Percentiles rank a stretch among this genome's conserved stretches.
phyloP scores from a whole-genome alignment of 1,284 basidiomycete species.

The Testicularia cyperi region DNA sequence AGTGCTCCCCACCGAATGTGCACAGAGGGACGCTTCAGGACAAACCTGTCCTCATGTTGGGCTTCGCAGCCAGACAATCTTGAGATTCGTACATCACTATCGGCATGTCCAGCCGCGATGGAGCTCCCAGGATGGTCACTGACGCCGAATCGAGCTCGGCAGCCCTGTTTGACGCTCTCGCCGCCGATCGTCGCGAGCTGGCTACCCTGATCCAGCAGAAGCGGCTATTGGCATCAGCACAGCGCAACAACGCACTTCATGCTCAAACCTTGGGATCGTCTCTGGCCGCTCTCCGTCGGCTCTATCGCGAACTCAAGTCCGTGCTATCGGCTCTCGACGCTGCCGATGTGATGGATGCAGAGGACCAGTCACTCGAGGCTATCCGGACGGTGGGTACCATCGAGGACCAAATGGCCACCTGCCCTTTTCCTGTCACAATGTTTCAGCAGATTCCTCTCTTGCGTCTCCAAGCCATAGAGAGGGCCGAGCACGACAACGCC shows the following conservation, averaged over 20 bases:
- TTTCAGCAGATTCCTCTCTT: slow-evolving; percentile 17
- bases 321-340: slow-evolving; percentile 21
- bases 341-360: slow-evolving; percentile 32
- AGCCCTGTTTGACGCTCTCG: too few relatives aligned
- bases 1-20: too few relatives aligned
- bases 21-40: too few relatives aligned
- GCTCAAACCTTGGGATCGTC: slow-evolving; percentile 8
- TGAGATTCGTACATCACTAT: too few relatives aligned
- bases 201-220: slow-evolving; percentile 4
- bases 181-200: slow-evolving; percentile 21
- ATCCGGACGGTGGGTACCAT: slow-evolving; percentile 6
- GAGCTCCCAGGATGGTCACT: too few relatives aligned
- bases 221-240: slow-evolving; percentile 3
- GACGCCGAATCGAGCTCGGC: too few relatives aligned
- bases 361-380: slow-evolving; percentile 33
- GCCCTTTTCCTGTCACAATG: slow-evolving; percentile 14
- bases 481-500: slow-evolving; percentile 27
- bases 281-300: slow-evolving; percentile 2
- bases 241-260: slow-evolving; percentile 10
- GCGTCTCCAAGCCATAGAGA: slow-evolving; percentile 28
- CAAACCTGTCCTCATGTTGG: too few relatives aligned
- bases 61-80: too few relatives aligned
- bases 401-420: slow-evolving; percentile 7
- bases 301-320: slow-evolving; percentile 20
- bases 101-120: too few relatives aligned